phyloP scores from a whole-genome alignment of 306 rosid species.

The Nissolia schottii region DNA sequence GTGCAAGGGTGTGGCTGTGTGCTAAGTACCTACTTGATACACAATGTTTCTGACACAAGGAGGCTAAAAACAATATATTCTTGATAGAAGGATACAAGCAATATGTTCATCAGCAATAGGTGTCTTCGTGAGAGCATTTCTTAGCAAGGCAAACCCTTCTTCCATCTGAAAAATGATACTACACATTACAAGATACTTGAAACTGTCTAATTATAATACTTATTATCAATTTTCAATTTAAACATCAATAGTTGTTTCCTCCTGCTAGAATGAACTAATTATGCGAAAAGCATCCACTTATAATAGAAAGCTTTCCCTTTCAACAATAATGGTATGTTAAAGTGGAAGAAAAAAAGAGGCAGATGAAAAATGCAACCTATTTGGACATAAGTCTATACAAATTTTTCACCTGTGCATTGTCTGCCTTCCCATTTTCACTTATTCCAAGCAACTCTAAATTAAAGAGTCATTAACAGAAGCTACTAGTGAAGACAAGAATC shows the following conservation, averaged over 20 bases:
- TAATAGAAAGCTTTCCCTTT: background rate
- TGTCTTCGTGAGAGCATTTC: constrained; percentile 48
- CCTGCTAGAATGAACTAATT: background rate
- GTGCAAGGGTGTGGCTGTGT: constrained; percentile 15
- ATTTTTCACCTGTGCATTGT: background rate
- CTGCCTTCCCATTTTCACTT: background rate
- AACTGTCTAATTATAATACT: constrained; percentile 7
- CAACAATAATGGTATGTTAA: background rate
- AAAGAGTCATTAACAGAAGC: background rate
- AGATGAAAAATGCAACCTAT: background rate
- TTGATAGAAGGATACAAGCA: constrained; percentile 69
- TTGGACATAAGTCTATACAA: background rate
- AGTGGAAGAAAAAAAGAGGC: background rate
- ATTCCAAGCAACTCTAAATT: constrained; percentile 9
- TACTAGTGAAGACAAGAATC: background rate
- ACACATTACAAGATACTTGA: background rate
- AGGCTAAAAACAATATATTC: constrained; percentile 67
- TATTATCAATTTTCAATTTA: constrained; percentile 5
- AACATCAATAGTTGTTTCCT: constrained; percentile 1
- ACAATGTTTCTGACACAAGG: constrained; percentile 13
- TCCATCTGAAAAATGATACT: constrained; percentile 60
- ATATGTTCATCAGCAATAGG: constrained; percentile 45
- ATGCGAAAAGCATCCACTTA: background rate
- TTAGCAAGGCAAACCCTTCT: constrained; percentile 61
- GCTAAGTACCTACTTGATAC: constrained; percentile 20